Percentiles rank a stretch among this genome's conserved stretches.
Conservation (phyloP, 148 eudicot genomes). For the Euryodendron excelsum region DNA sequence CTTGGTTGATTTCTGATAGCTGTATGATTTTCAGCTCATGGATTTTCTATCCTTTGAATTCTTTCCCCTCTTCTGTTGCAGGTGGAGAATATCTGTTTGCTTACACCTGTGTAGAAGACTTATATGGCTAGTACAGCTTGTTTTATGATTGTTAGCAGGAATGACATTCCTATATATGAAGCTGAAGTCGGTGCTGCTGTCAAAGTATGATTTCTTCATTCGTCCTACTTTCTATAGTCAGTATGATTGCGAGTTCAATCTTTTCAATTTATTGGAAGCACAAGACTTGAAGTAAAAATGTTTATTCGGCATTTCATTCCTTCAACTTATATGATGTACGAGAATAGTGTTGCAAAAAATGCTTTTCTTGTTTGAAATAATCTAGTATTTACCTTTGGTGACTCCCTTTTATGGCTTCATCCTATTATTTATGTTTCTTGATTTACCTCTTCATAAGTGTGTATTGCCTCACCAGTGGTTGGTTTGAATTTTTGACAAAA, state of each 20-base stretch:
- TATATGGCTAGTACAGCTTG: constrained; percentile 83
- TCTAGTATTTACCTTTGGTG: background rate
- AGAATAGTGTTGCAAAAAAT: too few species aligned
- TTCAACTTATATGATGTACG: background rate
- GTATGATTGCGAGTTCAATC: background rate
- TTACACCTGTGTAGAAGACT: background rate
- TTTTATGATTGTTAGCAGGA: constrained; percentile 91
- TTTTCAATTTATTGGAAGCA: background rate
- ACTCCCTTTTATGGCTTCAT: background rate
- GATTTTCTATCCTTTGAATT: background rate
- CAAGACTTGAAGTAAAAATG: background rate
- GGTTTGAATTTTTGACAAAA: background rate
- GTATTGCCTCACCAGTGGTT: background rate
- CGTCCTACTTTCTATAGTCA: background rate
- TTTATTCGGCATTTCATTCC: background rate
- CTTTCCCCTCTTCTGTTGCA: background rate
- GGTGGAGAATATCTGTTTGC: constrained; percentile 1
- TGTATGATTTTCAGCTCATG: background rate
- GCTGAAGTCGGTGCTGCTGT: constrained; percentile 88
- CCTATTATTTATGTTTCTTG: background rate
- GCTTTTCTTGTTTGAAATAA: background rate
- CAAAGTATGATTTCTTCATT: constrained; percentile 47
- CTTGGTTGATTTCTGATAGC: background rate
- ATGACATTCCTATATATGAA: constrained; percentile 93
- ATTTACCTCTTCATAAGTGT: background rate